Evolutionary conservation across 2,329 filamentous ascomycete genomes (phyloP).

Genomic region (Rosellinia necatrix): DNA sequence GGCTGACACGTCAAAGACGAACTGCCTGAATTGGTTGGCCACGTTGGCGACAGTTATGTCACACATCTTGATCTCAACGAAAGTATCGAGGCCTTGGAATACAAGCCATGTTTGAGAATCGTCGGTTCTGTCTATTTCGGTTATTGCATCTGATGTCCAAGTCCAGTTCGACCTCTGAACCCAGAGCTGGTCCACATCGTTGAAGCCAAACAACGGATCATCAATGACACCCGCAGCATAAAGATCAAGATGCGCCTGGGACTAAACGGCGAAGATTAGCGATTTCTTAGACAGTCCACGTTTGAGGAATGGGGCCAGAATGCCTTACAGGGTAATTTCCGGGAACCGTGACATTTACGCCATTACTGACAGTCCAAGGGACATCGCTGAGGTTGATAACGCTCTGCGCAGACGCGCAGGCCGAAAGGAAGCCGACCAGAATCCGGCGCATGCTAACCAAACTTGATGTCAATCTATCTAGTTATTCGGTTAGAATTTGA

Average conservation of each 20-base stretch:
- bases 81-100: conserved; percentile 67
- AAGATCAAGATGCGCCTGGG: conserved; percentile 64
- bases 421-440: neutral
- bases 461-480: too few species aligned
- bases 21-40: conserved; percentile 67
- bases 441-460: neutral
- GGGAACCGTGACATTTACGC: conserved; percentile 54
- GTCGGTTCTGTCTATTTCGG: conserved; percentile 43
- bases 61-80: conserved; percentile 60
- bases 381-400: conserved; percentile 4
- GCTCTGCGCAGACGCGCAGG: neutral
- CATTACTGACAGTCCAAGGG: conserved; percentile 9
- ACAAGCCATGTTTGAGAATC: conserved; percentile 56
- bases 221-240: conserved; percentile 57
- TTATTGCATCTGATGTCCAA: conserved; percentile 54
- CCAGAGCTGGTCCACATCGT: conserved; percentile 65
- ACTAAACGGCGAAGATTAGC: too few species aligned
- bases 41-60: conserved; percentile 58
- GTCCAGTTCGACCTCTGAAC: conserved; percentile 64
- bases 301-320: too few species aligned
- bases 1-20: conserved; percentile 60
- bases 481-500: too few species aligned
- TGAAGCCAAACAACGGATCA: conserved; percentile 58
- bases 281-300: too few species aligned
- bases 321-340: conserved; percentile 58